phyloP scores from a whole-genome alignment of 805 yeast species.

The Hanseniaspora lindneri region DNA sequence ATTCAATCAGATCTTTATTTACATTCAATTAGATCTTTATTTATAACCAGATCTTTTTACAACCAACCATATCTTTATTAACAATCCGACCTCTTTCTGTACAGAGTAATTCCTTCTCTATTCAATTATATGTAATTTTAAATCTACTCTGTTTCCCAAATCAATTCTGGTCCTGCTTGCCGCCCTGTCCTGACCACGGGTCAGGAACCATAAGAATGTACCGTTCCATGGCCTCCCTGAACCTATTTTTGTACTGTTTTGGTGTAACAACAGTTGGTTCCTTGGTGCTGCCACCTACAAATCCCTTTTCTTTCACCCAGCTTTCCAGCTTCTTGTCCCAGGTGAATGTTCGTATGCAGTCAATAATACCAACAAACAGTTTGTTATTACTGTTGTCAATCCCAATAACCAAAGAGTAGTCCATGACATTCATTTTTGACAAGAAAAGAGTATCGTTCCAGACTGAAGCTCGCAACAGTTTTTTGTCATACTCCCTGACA shows the following conservation, averaged over 20 bases:
- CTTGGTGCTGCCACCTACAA: constrained; percentile 77
- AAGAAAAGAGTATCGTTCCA: constrained; percentile 92
- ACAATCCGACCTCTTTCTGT: no score
- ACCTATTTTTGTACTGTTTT: constrained; percentile 82
- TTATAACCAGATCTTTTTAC: no score
- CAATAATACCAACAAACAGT: constrained; percentile 84
- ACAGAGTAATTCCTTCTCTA: no score
- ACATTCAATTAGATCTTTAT: no score
- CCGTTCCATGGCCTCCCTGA: constrained; percentile 95
- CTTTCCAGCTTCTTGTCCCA: constrained; percentile 98
- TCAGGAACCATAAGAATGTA: constrained; percentile 93
- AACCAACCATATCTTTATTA: no score
- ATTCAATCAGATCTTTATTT: no score
- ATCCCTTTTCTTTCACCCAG: constrained; percentile 93
- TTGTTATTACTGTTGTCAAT: constrained; percentile 58
- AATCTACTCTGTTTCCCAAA: no score
- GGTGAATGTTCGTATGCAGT: constrained; percentile 88
- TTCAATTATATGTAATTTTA: no score
- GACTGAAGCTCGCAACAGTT: constrained; percentile 69
- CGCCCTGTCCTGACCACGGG: constrained; percentile 33
- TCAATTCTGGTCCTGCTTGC: no score
- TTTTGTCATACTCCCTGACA: constrained; percentile 84
- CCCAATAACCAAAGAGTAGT: constrained; percentile 88
- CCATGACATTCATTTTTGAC: constrained; percentile 98
- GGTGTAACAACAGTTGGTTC: constrained; percentile 98